Evolutionary conservation across 768 basidiomycete species (phyloP), one percentile per base, ranked within the genome.

Genomic region (Lentinula detonsa): DNA sequence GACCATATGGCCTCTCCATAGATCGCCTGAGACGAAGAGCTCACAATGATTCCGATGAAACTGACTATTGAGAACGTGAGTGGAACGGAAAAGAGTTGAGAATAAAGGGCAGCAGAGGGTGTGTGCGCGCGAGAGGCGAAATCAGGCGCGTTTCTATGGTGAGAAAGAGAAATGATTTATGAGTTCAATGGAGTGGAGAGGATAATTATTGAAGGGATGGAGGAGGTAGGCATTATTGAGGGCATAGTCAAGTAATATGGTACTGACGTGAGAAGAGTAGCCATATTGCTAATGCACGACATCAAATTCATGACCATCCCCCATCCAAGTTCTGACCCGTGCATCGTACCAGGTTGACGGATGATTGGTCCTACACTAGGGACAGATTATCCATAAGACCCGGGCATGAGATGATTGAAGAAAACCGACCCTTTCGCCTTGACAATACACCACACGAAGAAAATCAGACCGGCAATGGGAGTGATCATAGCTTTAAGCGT

Each of bases 1-100:
- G 85, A 85, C 91, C 90, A 93, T 57, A 93, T 82, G 13, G 86
- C 83, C 64, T 86, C 85, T 23, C 87, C 89, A 66, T 88, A 93
- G 64, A 93, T 87, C 13, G 85, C 80, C 63, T 85, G 78, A 18
- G 87, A 88, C 18, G 88, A 87, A 1, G 90, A 91, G 60, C 86
- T 85, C 64, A 94, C 90, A 56, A 91, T 84, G 70, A 94, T 90
- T 1, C 90, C 90, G 62, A 93, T 76, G 73, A 93, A 87, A 67
- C 85, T 86, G 66, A 90, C 86, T 57, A 91, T 69, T 28, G 85
- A 85, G 73, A 91, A 91, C 1, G 84, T 81, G 57, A 93, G 62
- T 0, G 91, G 91, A 34, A 91, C 81, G 0, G 90, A 80, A 62
- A 91, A 72, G 15, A 90, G 74, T 70, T 92, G 90, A 33, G 89